Conservation (phyloP, 345 rosid genomes). For the Acer negundo region DNA sequence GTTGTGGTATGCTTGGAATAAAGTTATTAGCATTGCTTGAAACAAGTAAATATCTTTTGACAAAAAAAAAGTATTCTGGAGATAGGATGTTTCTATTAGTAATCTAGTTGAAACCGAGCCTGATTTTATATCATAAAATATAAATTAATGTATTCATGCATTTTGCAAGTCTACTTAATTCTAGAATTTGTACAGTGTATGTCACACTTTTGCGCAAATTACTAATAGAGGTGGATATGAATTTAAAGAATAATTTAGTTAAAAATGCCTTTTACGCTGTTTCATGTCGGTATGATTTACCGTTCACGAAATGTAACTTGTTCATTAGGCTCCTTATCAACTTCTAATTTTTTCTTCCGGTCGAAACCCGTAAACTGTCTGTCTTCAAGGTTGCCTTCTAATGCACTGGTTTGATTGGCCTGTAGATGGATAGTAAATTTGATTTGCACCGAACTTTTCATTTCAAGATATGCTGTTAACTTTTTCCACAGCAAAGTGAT, state of each 20-base stretch:
- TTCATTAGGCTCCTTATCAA: not conserved
- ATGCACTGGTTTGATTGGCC: not conserved
- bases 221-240: not conserved
- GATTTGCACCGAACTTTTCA: not conserved
- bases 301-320: not conserved
- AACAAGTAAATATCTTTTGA: not conserved
- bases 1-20: not conserved
- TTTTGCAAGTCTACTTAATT: not conserved
- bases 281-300: not conserved
- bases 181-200: not conserved
- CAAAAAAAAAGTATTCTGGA: not conserved
- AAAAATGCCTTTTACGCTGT: not conserved
- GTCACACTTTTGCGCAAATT: not conserved
- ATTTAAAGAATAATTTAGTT: not conserved
- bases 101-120: not conserved
- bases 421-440: not conserved
- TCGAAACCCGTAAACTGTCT: not conserved
- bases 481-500: not conserved
- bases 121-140: not conserved
- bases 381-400: not conserved
- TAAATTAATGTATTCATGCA: not conserved
- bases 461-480: not conserved
- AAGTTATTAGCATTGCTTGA: not conserved
- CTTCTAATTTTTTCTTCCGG: not conserved
- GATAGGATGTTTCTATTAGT: not conserved